Percentiles rank a stretch among this genome's conserved stretches.
phyloP scores from a whole-genome alignment of 1,139 yeast genomes.

The Suhomyces choctaworum region DNA sequence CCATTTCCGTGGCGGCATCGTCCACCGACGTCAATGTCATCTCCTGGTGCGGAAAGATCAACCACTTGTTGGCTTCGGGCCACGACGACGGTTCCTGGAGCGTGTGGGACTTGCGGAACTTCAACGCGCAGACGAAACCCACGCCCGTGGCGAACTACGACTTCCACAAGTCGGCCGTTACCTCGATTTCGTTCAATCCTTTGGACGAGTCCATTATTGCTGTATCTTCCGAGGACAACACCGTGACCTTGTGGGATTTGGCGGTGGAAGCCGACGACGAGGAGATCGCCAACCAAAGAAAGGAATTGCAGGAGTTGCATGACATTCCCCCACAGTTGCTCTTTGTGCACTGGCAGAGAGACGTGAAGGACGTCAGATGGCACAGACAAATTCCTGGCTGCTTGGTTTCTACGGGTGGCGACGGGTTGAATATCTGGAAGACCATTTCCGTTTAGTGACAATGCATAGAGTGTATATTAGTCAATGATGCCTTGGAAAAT shows the following conservation, averaged over 20 bases:
- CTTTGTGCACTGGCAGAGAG: slow-evolving; percentile 97
- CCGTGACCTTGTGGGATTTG: slow-evolving; percentile 95
- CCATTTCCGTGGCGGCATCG: slow-evolving; percentile 83
- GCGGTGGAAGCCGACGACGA: slow-evolving; percentile 98
- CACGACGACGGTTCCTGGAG: slow-evolving; percentile 98
- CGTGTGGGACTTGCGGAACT: slow-evolving; percentile 94
- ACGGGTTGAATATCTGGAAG: slow-evolving; percentile 94
- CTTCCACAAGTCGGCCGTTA: slow-evolving; percentile 91
- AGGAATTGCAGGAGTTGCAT: slow-evolving; percentile 72
- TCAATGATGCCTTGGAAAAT: slow-evolving; percentile 1
- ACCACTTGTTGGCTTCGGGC: slow-evolving; percentile 88
- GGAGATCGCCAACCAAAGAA: slow-evolving; percentile 77
- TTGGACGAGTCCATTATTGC: slow-evolving; percentile 93
- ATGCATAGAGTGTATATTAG: slow-evolving; percentile 11
- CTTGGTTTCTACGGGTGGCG: slow-evolving; percentile 91
- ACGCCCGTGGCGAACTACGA: slow-evolving; percentile 89
- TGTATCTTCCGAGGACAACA: slow-evolving; percentile 93
- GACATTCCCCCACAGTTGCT: slow-evolving; percentile 94
- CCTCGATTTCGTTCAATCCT: slow-evolving; percentile 93
- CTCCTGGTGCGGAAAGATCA: slow-evolving; percentile 90
- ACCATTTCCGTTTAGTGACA: slow-evolving; percentile 75
- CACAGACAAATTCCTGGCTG: slow-evolving; percentile 96
- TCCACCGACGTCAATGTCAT: slow-evolving; percentile 87
- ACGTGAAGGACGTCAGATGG: slow-evolving; percentile 98
- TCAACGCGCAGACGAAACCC: slow-evolving; percentile 59